These are phyloP conservation scores for Tuber brumale DNA, from an alignment of 495 filamentous ascomycete genomes.

Conservation along the genomic window DNA sequence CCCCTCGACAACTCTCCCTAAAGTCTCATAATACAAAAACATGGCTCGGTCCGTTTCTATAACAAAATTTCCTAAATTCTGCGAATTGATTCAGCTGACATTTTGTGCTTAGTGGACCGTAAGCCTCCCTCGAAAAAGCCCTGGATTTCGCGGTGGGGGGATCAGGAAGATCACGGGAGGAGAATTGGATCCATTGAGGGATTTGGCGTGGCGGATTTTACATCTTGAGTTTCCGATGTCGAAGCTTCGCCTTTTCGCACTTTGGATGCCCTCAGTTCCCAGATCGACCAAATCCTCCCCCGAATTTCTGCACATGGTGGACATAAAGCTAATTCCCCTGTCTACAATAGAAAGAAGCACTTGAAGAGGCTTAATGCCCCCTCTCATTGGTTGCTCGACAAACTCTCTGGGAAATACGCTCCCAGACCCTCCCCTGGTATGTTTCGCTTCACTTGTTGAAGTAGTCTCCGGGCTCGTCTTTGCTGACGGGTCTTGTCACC, in stretches of 20 bases:
- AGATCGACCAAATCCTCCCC: slow-evolving; percentile 7
- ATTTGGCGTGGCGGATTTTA: slow-evolving; percentile 7
- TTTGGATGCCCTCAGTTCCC: slow-evolving; percentile 29
- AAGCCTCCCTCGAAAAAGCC: slow-evolving; percentile 23
- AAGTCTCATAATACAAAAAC: slow-evolving; percentile 32
- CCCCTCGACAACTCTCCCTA: slow-evolving; percentile 14
- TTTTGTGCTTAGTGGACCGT: slow-evolving; percentile 36
- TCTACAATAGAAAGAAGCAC: slow-evolving; percentile 80
- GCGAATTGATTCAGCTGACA: slow-evolving; percentile 16
- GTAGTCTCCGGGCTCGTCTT: slow-evolving; percentile 43
- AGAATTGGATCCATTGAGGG: slow-evolving; percentile 6
- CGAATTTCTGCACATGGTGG: slow-evolving; percentile 3
- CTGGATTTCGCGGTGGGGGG: slow-evolving; percentile 5
- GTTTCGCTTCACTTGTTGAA: slow-evolving; percentile 42
- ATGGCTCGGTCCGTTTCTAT: slow-evolving; percentile 39
- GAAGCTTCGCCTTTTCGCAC: slow-evolving; percentile 11
- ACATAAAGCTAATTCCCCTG: slow-evolving; percentile 7
- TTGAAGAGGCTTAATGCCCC: slow-evolving; percentile 98
- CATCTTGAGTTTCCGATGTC: slow-evolving; percentile 1
- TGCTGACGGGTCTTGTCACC: slow-evolving; percentile 47
- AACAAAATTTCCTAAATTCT: neutral
- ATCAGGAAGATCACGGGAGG: slow-evolving; percentile 4
- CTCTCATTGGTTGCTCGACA: slow-evolving; percentile 99
- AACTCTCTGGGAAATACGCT: slow-evolving; percentile 94
- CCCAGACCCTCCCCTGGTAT: slow-evolving; percentile 68